Conservation (phyloP, 1,139 yeast species). For the Taphrina confusa region DNA sequence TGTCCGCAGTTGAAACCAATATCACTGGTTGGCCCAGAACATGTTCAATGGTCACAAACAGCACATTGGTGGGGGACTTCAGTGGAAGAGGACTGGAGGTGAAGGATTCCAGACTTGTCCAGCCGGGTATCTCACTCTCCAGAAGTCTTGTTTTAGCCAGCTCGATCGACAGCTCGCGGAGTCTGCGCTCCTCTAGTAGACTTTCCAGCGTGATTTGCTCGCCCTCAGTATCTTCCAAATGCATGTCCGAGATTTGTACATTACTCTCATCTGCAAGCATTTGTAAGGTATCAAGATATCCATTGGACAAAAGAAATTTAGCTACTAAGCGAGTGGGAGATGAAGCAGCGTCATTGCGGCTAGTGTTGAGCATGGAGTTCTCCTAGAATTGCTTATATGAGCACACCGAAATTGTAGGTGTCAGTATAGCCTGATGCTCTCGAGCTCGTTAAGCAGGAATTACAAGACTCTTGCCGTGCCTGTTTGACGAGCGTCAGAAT, state of each 20-base stretch:
- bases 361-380: too few relatives aligned
- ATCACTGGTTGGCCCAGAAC: constrained; percentile 34
- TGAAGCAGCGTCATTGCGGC: too few relatives aligned
- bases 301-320: constrained; percentile 15
- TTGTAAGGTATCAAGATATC: constrained; percentile 27
- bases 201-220: constrained; percentile 25
- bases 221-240: constrained; percentile 6
- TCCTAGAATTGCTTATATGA: too few relatives aligned
- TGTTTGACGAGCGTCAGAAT: too few relatives aligned
- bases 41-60: constrained; percentile 5
- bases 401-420: too few relatives aligned
- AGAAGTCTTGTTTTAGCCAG: constrained; percentile 23
- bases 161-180: constrained; percentile 16
- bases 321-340: constrained; percentile 23
- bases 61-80: constrained; percentile 11
- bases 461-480: too few relatives aligned
- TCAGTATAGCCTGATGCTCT: too few relatives aligned
- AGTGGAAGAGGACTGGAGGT: background rate
- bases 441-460: too few relatives aligned
- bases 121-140: constrained; percentile 13
- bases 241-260: constrained; percentile 5
- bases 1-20: constrained; percentile 42
- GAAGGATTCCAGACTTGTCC: constrained; percentile 3
- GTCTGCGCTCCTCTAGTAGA: constrained; percentile 19
- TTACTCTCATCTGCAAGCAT: constrained; percentile 22